phyloP scores from a whole-genome alignment of 441 rosid genomes.

The Pelargonium fulgidum region DNA sequence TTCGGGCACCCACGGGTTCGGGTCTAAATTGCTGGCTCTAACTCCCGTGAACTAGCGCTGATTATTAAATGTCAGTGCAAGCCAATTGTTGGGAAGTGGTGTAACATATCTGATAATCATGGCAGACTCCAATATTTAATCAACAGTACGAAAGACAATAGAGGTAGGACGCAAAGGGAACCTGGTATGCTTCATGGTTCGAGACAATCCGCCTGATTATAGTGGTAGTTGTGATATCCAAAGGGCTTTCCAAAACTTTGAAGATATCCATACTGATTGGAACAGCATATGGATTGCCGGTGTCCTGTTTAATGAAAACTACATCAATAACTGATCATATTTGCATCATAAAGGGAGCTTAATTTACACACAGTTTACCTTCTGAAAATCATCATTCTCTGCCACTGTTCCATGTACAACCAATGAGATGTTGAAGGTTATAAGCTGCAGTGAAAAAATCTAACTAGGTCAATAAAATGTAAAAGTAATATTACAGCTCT shows the following conservation, averaged over 20 bases:
- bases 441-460: conserved; percentile 43
- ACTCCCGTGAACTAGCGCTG: neutral
- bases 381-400: conserved; percentile 38
- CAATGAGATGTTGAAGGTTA: conserved; percentile 77
- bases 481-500: too few relatives aligned
- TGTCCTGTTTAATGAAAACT: conserved; percentile 36
- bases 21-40: too few relatives aligned
- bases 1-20: neutral
- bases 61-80: neutral
- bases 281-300: conserved; percentile 59
- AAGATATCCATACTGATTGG: conserved; percentile 84
- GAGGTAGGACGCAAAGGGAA: conserved; percentile 11
- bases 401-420: conserved; percentile 87
- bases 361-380: conserved; percentile 28
- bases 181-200: conserved; percentile 79
- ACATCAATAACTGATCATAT: neutral
- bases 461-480: neutral
- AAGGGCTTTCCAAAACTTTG: conserved; percentile 63
- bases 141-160: neutral
- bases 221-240: conserved; percentile 61
- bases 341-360: neutral
- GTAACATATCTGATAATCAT: neutral
- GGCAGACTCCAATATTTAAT: neutral
- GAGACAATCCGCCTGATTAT: conserved; percentile 76
- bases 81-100: neutral